Conservation (phyloP, 495 filamentous ascomycete genomes). For the Penicillium soppii region DNA sequence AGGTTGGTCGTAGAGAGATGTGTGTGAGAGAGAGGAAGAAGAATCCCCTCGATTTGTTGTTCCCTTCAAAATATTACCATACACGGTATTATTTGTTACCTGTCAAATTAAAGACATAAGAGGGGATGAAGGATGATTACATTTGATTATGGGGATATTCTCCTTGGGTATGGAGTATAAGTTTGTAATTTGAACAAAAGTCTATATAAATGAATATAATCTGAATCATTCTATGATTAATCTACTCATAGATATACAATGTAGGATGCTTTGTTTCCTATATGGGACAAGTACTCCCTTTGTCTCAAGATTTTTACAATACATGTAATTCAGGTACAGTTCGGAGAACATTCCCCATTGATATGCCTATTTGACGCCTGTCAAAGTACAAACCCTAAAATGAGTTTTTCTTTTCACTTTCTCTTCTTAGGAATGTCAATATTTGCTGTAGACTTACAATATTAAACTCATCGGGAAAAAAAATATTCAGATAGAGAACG, state of each 20-base stretch:
- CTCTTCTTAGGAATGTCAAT: background rate
- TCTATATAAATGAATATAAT: too few species aligned
- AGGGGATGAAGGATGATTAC: background rate
- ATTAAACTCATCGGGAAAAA: background rate
- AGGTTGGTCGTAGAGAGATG: constrained; percentile 16
- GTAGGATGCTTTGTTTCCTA: background rate
- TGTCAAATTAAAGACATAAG: too few species aligned
- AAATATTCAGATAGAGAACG: constrained; percentile 18
- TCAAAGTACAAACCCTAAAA: constrained; percentile 10
- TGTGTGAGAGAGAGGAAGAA: constrained; percentile 47
- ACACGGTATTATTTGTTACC: constrained; percentile 11
- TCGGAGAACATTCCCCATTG: too few species aligned
- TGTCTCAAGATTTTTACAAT: background rate
- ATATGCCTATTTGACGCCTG: too few species aligned
- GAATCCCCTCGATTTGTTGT: background rate
- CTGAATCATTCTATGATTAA: too few species aligned
- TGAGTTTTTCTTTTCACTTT: background rate
- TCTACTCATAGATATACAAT: too few species aligned
- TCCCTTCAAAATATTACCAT: constrained; percentile 1
- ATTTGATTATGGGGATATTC: too few species aligned
- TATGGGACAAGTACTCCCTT: background rate
- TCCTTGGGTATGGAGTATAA: too few species aligned
- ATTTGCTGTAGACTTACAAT: background rate
- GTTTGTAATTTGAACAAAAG: too few species aligned
- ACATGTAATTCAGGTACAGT: background rate